Evolutionary conservation across 352 stramenopile genomes (phyloP), one percentile per base, ranked within the genome.

Genomic region (Phytophthora syringae): DNA sequence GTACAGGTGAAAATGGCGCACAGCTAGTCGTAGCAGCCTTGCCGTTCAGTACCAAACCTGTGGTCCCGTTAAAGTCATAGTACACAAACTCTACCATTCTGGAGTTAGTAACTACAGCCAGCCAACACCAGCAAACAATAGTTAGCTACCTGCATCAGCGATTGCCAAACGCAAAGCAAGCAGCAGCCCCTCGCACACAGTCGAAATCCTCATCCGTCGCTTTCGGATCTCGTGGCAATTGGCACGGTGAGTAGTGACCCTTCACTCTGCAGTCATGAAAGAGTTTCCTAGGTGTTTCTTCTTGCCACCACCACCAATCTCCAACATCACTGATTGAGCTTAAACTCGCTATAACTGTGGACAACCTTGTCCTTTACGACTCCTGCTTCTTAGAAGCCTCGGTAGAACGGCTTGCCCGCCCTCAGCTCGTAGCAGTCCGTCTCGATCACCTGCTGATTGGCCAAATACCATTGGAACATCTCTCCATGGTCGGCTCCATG

Each of bases 51-150:
- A 79, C 66, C 7, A 97, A 75, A 0, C 89, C 91, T 3, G 72
- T 84, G 6, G 89, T 97, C 30, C 72, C 76, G 49, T 95, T 96
- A 37, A 97, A 97, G 66, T 96, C 80, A 43, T 91, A 86, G 63
- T 93, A 97, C 11, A 93, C 79, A 64, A 97, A 97, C 51, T 92
- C 86, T 84, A 56, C 49, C 18, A 47, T n/a, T 27, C 20, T 10
- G 15, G 15, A 45, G 39, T 45, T 13, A 45, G n/a, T 15, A 45
- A 24, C n/a, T 21, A 27, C 18, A 45, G n/a, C 40, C 7, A 47
- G 40, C 20, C 7, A 47, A 5, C 21, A 25, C 7, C 20, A 27
- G 20, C 20, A 47, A 7, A 16, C 7, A 2, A 18, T 9, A 32
- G 27, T 32, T 32, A 47, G 6, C 5, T 64, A 63, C 60, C 60